These are phyloP conservation scores for Westerdykella ornata DNA, from an alignment of 2,329 filamentous ascomycete species.

Conservation along the genomic window DNA sequence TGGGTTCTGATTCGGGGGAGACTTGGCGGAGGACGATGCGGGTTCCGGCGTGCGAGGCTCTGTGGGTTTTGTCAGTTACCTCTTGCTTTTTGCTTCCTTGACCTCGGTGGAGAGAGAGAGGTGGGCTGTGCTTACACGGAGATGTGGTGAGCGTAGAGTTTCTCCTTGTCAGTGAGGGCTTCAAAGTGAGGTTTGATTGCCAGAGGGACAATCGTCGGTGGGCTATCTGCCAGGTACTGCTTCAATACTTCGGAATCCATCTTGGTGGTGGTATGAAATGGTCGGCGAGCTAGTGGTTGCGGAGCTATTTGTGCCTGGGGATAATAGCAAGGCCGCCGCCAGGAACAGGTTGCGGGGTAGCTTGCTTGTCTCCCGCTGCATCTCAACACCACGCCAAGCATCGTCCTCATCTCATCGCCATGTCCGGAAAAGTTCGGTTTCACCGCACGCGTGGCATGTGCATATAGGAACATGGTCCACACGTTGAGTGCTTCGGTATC, in stretches of 20 bases:
- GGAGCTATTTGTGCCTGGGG: too few species aligned
- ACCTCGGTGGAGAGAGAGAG: background rate
- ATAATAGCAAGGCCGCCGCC: too few species aligned
- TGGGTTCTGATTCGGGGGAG: constrained; percentile 46
- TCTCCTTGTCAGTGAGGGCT: constrained; percentile 64
- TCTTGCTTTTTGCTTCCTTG: background rate
- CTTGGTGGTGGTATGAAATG: constrained; percentile 6
- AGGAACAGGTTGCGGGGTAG: too few species aligned
- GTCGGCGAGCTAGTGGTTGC: background rate
- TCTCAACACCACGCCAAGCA: too few species aligned
- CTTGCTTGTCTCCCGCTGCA: too few species aligned
- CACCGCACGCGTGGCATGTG: too few species aligned
- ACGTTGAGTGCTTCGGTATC: too few species aligned
- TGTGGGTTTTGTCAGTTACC: constrained; percentile 6
- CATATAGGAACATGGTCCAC: too few species aligned
- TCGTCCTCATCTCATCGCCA: too few species aligned
- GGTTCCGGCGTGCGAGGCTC: constrained; percentile 45
- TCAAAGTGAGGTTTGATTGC: constrained; percentile 93
- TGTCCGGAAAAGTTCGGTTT: too few species aligned
- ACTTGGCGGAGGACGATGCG: constrained; percentile 49
- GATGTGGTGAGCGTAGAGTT: constrained; percentile 76
- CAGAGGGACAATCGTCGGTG: constrained; percentile 78
- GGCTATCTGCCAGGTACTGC: constrained; percentile 86
- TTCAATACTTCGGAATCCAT: constrained; percentile 43
- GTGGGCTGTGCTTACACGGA: constrained; percentile 26